phyloP scores from a whole-genome alignment of 1,284 basidiomycete genomes.

The Pseudozyma sp. region DNA sequence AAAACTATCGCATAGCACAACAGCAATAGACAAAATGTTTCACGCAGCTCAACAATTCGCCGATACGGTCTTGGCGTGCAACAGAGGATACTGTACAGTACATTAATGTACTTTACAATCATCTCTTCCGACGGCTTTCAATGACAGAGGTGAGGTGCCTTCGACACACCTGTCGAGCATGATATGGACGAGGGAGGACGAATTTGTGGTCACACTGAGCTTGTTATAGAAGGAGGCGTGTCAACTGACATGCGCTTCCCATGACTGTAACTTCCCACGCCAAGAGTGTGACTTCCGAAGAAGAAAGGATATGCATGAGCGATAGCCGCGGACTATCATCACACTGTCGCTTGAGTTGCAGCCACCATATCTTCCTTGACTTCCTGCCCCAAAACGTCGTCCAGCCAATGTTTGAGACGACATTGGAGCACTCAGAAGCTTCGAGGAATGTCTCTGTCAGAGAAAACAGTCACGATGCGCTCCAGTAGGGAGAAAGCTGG shows the following conservation, averaged over 20 bases:
- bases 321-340: too few relatives aligned
- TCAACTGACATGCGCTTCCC: neutral
- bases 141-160: neutral
- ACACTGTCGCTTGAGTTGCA: too few relatives aligned
- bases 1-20: neutral
- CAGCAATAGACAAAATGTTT: neutral
- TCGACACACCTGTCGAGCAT: too few relatives aligned
- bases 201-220: neutral
- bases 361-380: conserved; percentile 2
- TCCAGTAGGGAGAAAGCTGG: too few relatives aligned
- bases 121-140: neutral
- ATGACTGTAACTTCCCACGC: conserved; percentile 8
- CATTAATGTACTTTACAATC: neutral
- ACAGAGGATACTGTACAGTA: neutral
- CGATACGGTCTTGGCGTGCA: conserved; percentile 5
- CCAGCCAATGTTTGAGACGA: too few relatives aligned
- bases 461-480: too few relatives aligned
- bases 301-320: too few relatives aligned
- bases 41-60: neutral
- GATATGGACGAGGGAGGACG: neutral
- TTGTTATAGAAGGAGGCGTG: neutral
- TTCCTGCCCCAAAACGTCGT: too few relatives aligned
- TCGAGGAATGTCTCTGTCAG: too few relatives aligned
- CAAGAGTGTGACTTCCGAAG: conserved; percentile 6
- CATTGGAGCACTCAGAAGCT: too few relatives aligned